These are phyloP conservation scores for Chlorella sp. DNA, from an alignment of 139 green algal genomes.

Conservation along the genomic window DNA sequence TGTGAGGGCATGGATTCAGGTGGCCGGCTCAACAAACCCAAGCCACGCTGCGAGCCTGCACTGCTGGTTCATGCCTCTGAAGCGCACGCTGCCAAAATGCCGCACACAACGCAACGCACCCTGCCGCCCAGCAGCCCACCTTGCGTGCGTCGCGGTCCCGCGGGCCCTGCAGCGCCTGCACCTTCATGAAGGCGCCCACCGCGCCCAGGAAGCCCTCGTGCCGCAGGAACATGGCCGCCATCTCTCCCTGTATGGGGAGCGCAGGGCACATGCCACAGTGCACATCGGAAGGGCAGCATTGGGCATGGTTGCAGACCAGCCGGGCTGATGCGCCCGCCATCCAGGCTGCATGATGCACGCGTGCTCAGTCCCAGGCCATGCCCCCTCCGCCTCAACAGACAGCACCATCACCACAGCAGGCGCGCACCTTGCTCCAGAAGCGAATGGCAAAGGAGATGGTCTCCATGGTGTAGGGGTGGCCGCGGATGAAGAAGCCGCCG, in stretches of 20 bases:
- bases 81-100: not conserved
- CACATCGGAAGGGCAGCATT: not conserved
- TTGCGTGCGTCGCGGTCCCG: not conserved
- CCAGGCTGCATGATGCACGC: not conserved
- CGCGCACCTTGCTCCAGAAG: slow-evolving; percentile 91
- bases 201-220: slow-evolving; percentile 97
- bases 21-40: not conserved
- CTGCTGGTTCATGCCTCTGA: not conserved
- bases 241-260: slow-evolving; percentile 75
- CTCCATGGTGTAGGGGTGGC: slow-evolving; percentile 99
- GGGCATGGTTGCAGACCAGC: not conserved
- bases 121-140: not conserved
- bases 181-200: slow-evolving; percentile 95
- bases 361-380: not conserved
- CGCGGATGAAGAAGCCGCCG: slow-evolving; percentile 98
- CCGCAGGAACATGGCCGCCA: slow-evolving; percentile 96
- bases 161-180: slow-evolving; percentile 67
- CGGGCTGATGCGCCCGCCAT: too few relatives aligned
- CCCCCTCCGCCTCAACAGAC: not conserved
- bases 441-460: slow-evolving; percentile 98
- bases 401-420: not conserved
- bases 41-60: not conserved
- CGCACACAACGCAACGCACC: not conserved
- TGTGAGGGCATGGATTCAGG: not conserved
- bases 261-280: not conserved